A percentile compares a stretch with the other conserved stretches of the same genome.
phyloP scores from a whole-genome alignment of 495 filamentous ascomycete genomes.

The Xylaria nigripes region DNA sequence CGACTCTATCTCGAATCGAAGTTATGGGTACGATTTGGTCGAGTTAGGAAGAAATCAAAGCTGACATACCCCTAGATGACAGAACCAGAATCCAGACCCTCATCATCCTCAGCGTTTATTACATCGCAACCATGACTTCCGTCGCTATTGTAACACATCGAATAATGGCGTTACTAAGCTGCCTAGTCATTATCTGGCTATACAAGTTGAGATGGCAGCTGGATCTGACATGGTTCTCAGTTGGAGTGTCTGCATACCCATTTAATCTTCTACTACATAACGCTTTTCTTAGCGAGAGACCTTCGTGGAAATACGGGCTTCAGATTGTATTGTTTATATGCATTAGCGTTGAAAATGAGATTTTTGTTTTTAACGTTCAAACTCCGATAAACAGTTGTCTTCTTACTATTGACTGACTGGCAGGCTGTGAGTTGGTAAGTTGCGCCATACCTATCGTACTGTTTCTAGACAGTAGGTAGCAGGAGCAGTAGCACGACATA shows the following conservation, averaged over 20 bases:
- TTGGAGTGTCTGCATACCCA: neutral
- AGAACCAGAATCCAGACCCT: neutral
- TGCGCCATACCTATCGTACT: too few species aligned
- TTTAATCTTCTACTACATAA: neutral
- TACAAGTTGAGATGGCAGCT: neutral
- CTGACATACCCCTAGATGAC: constrained; percentile 24
- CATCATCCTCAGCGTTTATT: neutral
- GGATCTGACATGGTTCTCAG: neutral
- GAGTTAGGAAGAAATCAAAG: constrained; percentile 10
- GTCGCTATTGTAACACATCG: neutral
- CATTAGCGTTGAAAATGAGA: too few species aligned
- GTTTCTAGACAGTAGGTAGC: too few species aligned
- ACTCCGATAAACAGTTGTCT: too few species aligned
- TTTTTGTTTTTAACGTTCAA: too few species aligned
- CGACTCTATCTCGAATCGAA: constrained; percentile 19
- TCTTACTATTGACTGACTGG: too few species aligned
- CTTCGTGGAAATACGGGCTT: too few species aligned
- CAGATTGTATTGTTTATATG: neutral
- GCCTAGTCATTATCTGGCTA: neutral
- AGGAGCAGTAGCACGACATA: too few species aligned
- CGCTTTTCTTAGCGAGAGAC: neutral
- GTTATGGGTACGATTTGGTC: constrained; percentile 23
- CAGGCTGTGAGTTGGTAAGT: too few species aligned
- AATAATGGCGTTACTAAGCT: neutral
- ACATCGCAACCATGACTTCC: neutral